Percentiles rank a stretch among this genome's conserved stretches.
Conservation (phyloP, 352 stramenopile species). For the Thalassiosira exigua region DNA sequence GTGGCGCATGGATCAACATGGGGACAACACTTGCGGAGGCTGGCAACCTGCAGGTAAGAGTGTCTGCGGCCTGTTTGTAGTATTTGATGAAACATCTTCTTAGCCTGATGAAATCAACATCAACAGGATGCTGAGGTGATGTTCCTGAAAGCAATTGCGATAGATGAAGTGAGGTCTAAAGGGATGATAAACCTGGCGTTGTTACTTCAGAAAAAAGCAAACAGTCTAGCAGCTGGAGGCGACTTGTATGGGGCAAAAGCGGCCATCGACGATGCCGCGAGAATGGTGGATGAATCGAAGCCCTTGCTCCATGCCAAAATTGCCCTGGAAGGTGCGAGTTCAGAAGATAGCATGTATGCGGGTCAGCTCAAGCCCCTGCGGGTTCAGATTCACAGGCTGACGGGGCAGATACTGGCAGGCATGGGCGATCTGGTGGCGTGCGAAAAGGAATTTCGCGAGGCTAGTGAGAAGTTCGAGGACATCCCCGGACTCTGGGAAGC, state of each 20-base stretch:
- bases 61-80: no score
- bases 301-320: constrained; percentile 45
- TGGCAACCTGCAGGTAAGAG: constrained; percentile 58
- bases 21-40: constrained; percentile 59
- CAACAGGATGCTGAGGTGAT: constrained; percentile 61
- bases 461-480: constrained; percentile 54
- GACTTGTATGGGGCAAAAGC: constrained; percentile 52
- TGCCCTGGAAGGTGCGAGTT: constrained; percentile 22
- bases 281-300: constrained; percentile 53
- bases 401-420: constrained; percentile 55
- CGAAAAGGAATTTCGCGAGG: constrained; percentile 59
- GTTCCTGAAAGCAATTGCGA: constrained; percentile 64
- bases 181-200: constrained; percentile 71
- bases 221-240: constrained; percentile 44
- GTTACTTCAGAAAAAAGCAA: constrained; percentile 57
- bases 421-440: constrained; percentile 48
- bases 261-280: constrained; percentile 31
- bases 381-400: constrained; percentile 54
- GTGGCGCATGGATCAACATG: constrained; percentile 70
- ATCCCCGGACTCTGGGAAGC: constrained; percentile 54
- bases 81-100: no score
- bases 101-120: no score
- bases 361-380: constrained; percentile 52
- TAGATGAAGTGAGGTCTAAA: constrained; percentile 53
- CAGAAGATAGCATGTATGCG: constrained; percentile 39